These are phyloP conservation scores for Penicillium verrucosum DNA, from an alignment of 2,329 filamentous ascomycete genomes.

Conservation along the genomic window DNA sequence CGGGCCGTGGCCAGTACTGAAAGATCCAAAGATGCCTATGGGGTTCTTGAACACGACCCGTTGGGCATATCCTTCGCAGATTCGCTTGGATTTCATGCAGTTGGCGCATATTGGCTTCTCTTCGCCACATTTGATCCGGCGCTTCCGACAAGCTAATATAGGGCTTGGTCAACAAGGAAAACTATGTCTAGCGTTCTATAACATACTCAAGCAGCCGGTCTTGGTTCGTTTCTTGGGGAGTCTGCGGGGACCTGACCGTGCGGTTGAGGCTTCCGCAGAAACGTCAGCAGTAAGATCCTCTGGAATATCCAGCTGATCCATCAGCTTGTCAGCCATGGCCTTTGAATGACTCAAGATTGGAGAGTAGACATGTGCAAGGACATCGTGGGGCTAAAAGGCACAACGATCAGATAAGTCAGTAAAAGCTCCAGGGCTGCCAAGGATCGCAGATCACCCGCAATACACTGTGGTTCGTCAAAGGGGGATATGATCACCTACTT, in stretches of 20 bases:
- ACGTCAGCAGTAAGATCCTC: not conserved
- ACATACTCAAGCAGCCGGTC: constrained; percentile 84
- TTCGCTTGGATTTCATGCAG: constrained; percentile 47
- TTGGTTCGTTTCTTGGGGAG: constrained; percentile 71
- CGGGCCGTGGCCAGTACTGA: constrained; percentile 16
- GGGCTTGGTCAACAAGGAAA: constrained; percentile 10
- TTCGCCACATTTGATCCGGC: constrained; percentile 96
- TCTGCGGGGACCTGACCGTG: constrained; percentile 24
- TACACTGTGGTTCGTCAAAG: not conserved
- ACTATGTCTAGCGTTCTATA: not conserved
- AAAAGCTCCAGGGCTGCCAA: constrained; percentile 3
- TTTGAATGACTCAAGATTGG: not conserved
- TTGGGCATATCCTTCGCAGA: constrained; percentile 45
- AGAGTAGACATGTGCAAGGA: not conserved
- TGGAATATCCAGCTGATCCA: not conserved
- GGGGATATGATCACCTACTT: not conserved
- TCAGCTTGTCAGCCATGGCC: not conserved
- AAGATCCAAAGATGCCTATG: constrained; percentile 33
- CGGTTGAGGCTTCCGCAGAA: constrained; percentile 12
- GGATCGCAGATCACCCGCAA: constrained; percentile 7
- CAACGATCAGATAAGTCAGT: not conserved
- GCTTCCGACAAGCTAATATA: constrained; percentile 74
- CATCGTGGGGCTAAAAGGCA: constrained; percentile 4
- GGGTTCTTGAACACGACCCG: constrained; percentile 43
- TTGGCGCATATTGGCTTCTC: constrained; percentile 54